Conservation (phyloP, 441 rosid genomes). For the Melastoma candidum region DNA sequence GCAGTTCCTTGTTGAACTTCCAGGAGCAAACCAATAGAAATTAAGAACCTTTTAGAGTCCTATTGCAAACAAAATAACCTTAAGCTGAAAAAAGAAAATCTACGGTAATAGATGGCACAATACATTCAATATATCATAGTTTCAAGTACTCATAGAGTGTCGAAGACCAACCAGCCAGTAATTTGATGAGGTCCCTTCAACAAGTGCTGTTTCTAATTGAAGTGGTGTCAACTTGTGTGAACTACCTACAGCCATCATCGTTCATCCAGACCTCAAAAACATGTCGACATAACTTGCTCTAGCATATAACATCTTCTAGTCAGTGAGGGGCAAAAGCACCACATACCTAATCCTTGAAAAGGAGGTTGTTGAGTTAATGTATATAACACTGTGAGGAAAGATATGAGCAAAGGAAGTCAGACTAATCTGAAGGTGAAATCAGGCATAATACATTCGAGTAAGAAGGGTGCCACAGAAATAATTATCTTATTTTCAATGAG, state of each 20-base stretch:
- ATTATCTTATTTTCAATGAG: no score
- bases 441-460: no score
- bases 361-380: conserved; percentile 64
- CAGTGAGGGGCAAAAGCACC: conserved; percentile 2
- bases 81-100: no score
- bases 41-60: no score
- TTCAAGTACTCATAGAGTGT: conserved; percentile 3
- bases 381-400: conserved; percentile 46
- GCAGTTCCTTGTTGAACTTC: no score
- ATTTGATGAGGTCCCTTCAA: conserved; percentile 63
- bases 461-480: no score
- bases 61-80: no score
- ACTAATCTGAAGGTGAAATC: background rate
- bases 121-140: background rate
- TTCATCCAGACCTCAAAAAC: no score
- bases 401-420: background rate
- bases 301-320: background rate
- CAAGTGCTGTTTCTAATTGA: conserved; percentile 70
- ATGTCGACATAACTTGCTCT: background rate
- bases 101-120: background rate
- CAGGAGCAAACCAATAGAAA: no score
- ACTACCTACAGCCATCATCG: conserved; percentile 34
- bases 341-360: conserved; percentile 56
- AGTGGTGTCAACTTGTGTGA: conserved; percentile 67
- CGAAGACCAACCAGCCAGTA: conserved; percentile 63